phyloP scores from a whole-genome alignment of 1,284 basidiomycete species.

The Ustilago xerochloae region DNA sequence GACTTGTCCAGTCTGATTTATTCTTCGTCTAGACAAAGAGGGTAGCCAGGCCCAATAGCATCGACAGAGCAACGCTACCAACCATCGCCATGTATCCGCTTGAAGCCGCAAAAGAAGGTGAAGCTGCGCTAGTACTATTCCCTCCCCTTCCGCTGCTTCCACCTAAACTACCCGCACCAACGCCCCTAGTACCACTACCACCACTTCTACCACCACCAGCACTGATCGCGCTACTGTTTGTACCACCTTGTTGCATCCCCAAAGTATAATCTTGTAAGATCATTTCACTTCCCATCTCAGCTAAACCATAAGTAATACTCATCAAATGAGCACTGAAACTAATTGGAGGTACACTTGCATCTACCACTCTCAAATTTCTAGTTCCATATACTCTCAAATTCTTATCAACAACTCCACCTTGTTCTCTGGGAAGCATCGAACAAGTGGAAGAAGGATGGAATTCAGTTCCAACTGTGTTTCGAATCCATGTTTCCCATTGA shows the following conservation, averaged over 20 bases:
- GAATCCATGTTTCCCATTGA: conserved; percentile 72
- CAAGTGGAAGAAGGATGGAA: conserved; percentile 72
- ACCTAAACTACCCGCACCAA: not conserved
- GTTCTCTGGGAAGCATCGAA: conserved; percentile 54
- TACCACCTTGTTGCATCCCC: not conserved
- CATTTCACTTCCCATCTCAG: conserved; percentile 57
- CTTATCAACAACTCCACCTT: conserved; percentile 61
- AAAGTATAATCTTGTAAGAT: conserved; percentile 18
- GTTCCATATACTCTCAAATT: conserved; percentile 58
- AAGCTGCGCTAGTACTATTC: too few relatives aligned
- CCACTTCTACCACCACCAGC: not conserved
- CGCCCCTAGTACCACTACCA: not conserved
- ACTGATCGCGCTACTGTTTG: not conserved
- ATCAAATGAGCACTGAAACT: conserved; percentile 70
- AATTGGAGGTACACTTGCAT: conserved; percentile 63
- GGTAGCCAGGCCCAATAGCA: not conserved
- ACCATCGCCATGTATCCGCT: not conserved
- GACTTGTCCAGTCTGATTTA: too few relatives aligned
- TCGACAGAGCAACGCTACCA: not conserved
- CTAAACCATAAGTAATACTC: conserved; percentile 75
- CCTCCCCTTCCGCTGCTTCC: not conserved
- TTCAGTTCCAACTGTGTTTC: conserved; percentile 66
- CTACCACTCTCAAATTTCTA: conserved; percentile 53
- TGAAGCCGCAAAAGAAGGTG: not conserved
- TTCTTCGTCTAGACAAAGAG: not conserved